Conservation (phyloP, 164 flowering plant genomes). For the Liquidambar formosana region DNA sequence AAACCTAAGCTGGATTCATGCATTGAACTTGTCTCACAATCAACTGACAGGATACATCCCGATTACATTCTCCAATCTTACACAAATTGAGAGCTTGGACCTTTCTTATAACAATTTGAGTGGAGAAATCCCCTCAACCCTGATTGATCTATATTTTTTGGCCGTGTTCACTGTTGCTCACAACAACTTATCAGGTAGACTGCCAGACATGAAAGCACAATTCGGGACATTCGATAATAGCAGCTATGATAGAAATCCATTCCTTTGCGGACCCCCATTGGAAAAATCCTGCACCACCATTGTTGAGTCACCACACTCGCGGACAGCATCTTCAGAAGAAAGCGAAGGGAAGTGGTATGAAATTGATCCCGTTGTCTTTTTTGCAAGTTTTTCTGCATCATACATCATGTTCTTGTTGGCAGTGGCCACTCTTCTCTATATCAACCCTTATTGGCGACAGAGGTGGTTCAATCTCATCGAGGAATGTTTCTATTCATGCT, state of each 20-base stretch:
- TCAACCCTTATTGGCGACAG: constrained; percentile 6
- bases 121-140: not conserved
- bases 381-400: constrained; percentile 1
- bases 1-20: not conserved
- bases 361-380: not conserved
- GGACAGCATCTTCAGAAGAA: too few species aligned
- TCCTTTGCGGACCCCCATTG: not conserved
- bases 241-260: not conserved
- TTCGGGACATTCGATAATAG: not conserved
- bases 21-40: constrained; percentile 13
- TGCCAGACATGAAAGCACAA: not conserved
- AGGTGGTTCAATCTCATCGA: too few species aligned
- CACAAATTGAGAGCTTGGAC: constrained; percentile 2
- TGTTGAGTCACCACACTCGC: not conserved
- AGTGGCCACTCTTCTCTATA: not conserved
- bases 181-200: constrained; percentile 5
- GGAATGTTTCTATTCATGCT: not conserved
- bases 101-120: constrained; percentile 5
- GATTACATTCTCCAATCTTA: not conserved
- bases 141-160: not conserved
- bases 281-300: not conserved
- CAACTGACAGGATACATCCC: not conserved
- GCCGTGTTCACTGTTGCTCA: too few species aligned
- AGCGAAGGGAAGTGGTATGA: not conserved
- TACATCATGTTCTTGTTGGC: not conserved